Base-by-base conservation (phyloP, 495 filamentous ascomycete genomes). In the Neurospora pannonica region DNA sequence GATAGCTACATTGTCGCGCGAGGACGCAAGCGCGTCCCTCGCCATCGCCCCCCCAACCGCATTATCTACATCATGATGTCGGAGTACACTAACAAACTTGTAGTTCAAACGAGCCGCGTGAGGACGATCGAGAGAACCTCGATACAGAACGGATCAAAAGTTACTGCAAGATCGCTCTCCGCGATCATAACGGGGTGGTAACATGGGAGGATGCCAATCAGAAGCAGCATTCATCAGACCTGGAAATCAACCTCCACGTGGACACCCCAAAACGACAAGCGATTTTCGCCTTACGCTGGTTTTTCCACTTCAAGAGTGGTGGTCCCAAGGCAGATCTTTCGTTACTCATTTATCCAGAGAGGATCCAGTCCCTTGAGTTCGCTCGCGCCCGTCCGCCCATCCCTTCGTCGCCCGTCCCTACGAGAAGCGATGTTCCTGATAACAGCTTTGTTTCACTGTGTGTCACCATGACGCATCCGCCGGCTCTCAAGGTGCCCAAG, bases 51-150 rank as follows among this genome's bases (percentile, higher is more conserved):
- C 40, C 42, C 62, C 8, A 62, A 2, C n/a, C 1, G 11, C 24
- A 28, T 73, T 73, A 21, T 42, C 60, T 73, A 15, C 11, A 28
- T 69, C 60, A 70, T 73, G 1, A 31, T 73, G 38, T 43, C 72
- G 34, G 39, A 70, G 54, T 40, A 69, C 21, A 70, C 31, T 71
- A 19, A 71, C 10, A 43, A 40, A 17, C 34, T 38, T 74, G 39
- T 71, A 74, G 72, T 60, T 74, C 72, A 34, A 54, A 70, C 31
- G 72, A 74, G 67, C 62, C 37, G 24, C 19, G 9, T 71, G 72
- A 37, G 10, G 1, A 28, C n/a, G 4, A 54, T 38, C 15, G 38
- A 36, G 28, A 70, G 4, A 73, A 74, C 34, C 0, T 28, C 36
- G 19, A 74, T 24, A 36, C 69, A 8, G 28, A 31, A 31, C 31